Percentiles rank a stretch among this genome's conserved stretches.
phyloP scores from a whole-genome alignment of 2,329 filamentous ascomycete species.

The Didymella sp. region DNA sequence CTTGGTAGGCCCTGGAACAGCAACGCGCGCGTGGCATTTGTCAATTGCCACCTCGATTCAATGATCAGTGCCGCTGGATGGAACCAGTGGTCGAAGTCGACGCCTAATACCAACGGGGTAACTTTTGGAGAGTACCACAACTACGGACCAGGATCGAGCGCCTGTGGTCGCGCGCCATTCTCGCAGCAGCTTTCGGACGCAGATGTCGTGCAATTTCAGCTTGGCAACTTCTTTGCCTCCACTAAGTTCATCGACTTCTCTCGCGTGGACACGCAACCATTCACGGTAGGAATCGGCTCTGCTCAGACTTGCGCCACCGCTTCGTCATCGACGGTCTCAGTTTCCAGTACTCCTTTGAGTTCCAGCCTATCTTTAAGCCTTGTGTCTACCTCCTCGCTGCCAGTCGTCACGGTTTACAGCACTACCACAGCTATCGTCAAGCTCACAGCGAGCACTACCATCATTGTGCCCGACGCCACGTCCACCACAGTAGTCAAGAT shows the following conservation, averaged over 20 bases:
- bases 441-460: conserved; percentile 24
- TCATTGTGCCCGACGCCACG: conserved; percentile 32
- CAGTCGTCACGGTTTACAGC: conserved; percentile 25
- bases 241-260: conserved; percentile 55
- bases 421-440: conserved; percentile 29
- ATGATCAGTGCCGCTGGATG: conserved; percentile 31
- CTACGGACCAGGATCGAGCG: conserved; percentile 45
- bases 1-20: conserved; percentile 35
- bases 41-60: conserved; percentile 28
- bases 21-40: conserved; percentile 28
- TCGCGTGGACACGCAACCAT: conserved; percentile 49
- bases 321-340: conserved; percentile 19
- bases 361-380: background rate
- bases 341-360: background rate
- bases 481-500: conserved; percentile 29
- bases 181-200: conserved; percentile 48
- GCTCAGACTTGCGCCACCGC: conserved; percentile 33
- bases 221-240: conserved; percentile 51
- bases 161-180: conserved; percentile 45
- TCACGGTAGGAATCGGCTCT: conserved; percentile 43
- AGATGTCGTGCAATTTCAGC: conserved; percentile 50
- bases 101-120: conserved; percentile 29
- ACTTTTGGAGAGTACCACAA: conserved; percentile 47
- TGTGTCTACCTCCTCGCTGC: conserved; percentile 13
- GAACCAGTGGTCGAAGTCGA: conserved; percentile 30